Evolutionary conservation across 2,329 filamentous ascomycete genomes (phyloP).

Genomic region (Exophiala aquamarina): DNA sequence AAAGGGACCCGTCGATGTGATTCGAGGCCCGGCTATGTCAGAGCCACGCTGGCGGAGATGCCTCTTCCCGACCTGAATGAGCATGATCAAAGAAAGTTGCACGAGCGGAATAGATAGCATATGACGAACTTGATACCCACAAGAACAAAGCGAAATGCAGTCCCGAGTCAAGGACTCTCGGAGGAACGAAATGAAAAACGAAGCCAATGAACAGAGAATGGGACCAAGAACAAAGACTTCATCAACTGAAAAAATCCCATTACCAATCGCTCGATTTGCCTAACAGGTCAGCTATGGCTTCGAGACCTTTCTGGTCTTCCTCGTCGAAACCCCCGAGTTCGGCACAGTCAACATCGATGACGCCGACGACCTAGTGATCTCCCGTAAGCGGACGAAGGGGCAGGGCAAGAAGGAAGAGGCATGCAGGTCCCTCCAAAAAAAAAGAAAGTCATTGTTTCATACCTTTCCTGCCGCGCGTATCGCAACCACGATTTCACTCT

Average conservation of each 20-base stretch:
- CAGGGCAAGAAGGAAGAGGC: not conserved
- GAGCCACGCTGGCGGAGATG: no score
- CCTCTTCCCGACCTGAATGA: no score
- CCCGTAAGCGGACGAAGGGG: slow-evolving; percentile 1
- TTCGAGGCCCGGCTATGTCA: no score
- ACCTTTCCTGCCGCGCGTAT: slow-evolving; percentile 42
- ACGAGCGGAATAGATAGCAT: not conserved
- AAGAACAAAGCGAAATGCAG: slow-evolving; percentile 4
- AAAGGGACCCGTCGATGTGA: no score
- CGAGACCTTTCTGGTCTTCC: slow-evolving; percentile 43
- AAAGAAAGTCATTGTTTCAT: no score
- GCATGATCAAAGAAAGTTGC: no score
- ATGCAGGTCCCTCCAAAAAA: not conserved
- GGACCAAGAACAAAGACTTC: not conserved
- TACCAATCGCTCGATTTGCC: slow-evolving; percentile 44
- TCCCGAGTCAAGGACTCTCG: not conserved
- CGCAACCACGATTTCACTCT: slow-evolving; percentile 52
- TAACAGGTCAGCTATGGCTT: slow-evolving; percentile 41
- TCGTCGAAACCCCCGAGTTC: slow-evolving; percentile 45
- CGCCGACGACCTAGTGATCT: slow-evolving; percentile 43
- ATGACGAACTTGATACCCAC: slow-evolving; percentile 7
- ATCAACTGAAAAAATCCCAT: not conserved
- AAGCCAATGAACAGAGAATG: not conserved
- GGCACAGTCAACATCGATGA: slow-evolving; percentile 50
- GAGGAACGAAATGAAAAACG: not conserved